Evolutionary conservation across 768 basidiomycete genomes (phyloP).

Genomic region (Cantharellus cinnabarinus): DNA sequence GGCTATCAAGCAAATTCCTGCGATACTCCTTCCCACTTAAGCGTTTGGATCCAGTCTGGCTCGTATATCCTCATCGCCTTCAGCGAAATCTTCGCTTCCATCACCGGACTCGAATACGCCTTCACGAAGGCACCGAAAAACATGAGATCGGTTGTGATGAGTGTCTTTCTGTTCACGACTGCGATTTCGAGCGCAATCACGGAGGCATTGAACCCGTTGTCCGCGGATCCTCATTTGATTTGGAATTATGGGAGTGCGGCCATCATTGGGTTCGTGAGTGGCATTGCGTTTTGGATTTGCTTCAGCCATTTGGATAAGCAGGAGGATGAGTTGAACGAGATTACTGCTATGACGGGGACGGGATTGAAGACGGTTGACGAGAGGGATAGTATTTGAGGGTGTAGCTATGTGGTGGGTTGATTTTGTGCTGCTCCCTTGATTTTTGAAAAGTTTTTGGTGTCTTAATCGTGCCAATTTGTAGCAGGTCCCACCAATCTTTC

Average conservation of each 20-base stretch:
- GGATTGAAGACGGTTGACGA: not conserved
- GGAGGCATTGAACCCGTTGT: conserved; percentile 16
- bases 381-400: too few species aligned
- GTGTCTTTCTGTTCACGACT: conserved; percentile 31
- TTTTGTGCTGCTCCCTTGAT: too few species aligned
- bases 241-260: conserved; percentile 9
- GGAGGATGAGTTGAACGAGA: conserved; percentile 7
- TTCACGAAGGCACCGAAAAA: conserved; percentile 58
- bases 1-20: conserved; percentile 13
- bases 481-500: too few species aligned
- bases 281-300: conserved; percentile 9
- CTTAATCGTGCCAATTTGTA: too few species aligned
- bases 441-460: too few species aligned
- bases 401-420: too few species aligned
- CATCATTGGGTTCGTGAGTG: conserved; percentile 8
- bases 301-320: conserved; percentile 5
- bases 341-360: conserved; percentile 1
- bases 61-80: conserved; percentile 14
- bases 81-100: conserved; percentile 15
- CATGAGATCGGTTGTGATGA: conserved; percentile 76
- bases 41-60: conserved; percentile 15
- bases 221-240: conserved; percentile 15
- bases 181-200: conserved; percentile 14
- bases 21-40: conserved; percentile 7
- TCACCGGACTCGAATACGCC: conserved; percentile 18